Conservation (phyloP, 176 grass and related monocot species). For the Oryza meridionalis region DNA sequence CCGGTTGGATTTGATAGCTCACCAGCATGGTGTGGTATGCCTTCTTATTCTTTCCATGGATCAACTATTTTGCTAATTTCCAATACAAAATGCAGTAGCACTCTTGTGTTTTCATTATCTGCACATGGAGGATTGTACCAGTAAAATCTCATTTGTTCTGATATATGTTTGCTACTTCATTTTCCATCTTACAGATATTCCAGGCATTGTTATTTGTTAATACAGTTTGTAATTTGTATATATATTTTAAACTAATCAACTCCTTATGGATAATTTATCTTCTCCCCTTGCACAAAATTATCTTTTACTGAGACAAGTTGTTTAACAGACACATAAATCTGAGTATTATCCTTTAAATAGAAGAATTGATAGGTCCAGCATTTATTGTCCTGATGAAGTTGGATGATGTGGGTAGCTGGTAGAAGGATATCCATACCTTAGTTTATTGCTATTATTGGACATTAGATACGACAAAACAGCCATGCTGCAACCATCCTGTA, state of each 20-base stretch:
- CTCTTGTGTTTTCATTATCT: not conserved
- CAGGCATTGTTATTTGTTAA: too few relatives aligned
- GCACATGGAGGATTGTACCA: not conserved
- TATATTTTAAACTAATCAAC: too few relatives aligned
- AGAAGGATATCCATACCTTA: not conserved
- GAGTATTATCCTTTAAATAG: not conserved
- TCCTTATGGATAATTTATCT: not conserved
- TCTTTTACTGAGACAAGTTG: not conserved
- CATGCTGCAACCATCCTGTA: not conserved
- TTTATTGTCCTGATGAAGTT: not conserved
- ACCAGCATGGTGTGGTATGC: conserved; percentile 96
- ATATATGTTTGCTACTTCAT: conserved; percentile 15
- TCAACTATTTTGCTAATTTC: conserved; percentile 23
- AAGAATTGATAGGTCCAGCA: not conserved
- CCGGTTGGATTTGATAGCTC: conserved; percentile 86
- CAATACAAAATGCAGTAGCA: not conserved
- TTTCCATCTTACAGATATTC: not conserved
- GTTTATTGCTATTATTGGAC: not conserved
- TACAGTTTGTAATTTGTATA: not conserved
- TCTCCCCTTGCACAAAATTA: not conserved
- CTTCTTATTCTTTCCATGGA: conserved; percentile 36
- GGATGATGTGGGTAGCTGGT: not conserved
- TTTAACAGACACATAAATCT: not conserved
- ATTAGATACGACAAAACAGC: not conserved
- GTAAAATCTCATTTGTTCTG: not conserved